A percentile compares a stretch with the other conserved stretches of the same genome.
Conservation (phyloP, 106 monocot species). For the Allium cepa region DNA sequence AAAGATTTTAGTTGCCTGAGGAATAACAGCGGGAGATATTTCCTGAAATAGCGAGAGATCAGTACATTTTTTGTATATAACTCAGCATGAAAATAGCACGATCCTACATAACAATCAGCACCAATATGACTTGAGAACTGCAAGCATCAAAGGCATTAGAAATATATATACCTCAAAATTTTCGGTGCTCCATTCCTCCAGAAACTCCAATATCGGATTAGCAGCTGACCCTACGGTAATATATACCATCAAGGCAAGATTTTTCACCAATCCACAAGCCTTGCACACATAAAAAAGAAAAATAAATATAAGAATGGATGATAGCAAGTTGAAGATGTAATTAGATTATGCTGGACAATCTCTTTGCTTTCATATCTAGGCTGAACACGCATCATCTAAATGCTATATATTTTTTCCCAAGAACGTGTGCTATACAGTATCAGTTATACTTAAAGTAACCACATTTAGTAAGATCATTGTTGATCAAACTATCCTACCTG, state of each 20-base stretch:
- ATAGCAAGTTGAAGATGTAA: too few relatives aligned
- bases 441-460: too few relatives aligned
- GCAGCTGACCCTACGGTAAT: constrained; percentile 98
- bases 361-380: too few relatives aligned
- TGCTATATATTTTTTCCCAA: too few relatives aligned
- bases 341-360: too few relatives aligned
- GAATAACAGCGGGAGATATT: constrained; percentile 98
- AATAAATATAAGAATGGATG: constrained; percentile 1
- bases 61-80: too few relatives aligned
- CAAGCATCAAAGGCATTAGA: background rate
- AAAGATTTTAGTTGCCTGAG: constrained; percentile 96
- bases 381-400: too few relatives aligned
- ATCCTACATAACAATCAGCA: background rate
- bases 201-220: constrained; percentile 88
- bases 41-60: constrained; percentile 39
- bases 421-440: too few relatives aligned
- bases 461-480: too few relatives aligned
- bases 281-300: constrained; percentile 11
- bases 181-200: constrained; percentile 98
- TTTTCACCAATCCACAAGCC: constrained; percentile 98
- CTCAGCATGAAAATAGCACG: background rate
- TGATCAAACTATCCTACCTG: constrained; percentile 29
- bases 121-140: background rate
- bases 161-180: constrained; percentile 76
- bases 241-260: constrained; percentile 97